Conservation (phyloP, 768 basidiomycete genomes). For the Boletus rubroflammeus region DNA sequence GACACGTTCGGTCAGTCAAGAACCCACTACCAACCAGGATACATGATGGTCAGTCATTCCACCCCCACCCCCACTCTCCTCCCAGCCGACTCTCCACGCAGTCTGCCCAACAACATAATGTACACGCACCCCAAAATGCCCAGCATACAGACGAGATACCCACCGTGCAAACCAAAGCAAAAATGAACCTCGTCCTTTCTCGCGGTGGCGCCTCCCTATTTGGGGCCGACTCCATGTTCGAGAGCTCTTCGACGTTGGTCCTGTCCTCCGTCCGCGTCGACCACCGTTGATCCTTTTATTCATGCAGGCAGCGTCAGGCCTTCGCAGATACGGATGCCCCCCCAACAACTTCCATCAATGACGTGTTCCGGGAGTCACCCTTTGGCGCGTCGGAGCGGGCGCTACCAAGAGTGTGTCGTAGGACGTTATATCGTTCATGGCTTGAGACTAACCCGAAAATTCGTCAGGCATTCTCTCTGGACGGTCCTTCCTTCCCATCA, state of each 20-base stretch:
- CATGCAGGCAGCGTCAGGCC: constrained; percentile 53
- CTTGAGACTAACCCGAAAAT: background rate
- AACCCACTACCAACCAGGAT: constrained; percentile 77
- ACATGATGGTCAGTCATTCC: constrained; percentile 61
- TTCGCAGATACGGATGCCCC: constrained; percentile 78
- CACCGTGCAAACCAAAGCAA: constrained; percentile 75
- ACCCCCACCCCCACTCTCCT: background rate
- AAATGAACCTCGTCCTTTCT: constrained; percentile 67
- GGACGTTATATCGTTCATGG: no score
- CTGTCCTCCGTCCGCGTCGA: background rate
- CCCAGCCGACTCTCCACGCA: constrained; percentile 22
- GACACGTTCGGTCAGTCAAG: constrained; percentile 70
- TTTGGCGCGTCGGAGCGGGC: constrained; percentile 30
- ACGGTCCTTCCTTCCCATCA: constrained; percentile 14
- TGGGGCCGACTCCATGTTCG: constrained; percentile 84
- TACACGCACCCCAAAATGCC: constrained; percentile 49
- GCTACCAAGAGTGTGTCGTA: constrained; percentile 20
- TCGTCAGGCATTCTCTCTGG: constrained; percentile 21
- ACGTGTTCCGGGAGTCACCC: constrained; percentile 57
- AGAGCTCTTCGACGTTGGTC: constrained; percentile 45
- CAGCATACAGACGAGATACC: constrained; percentile 72
- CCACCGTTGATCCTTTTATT: constrained; percentile 2
- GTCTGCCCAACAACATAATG: constrained; percentile 64
- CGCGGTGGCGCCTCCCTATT: constrained; percentile 66
- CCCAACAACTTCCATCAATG: constrained; percentile 69